These are phyloP conservation scores for Chrysanthemum seticuspe DNA, from an alignment of 129 eudicot species.

Conservation along the genomic window DNA sequence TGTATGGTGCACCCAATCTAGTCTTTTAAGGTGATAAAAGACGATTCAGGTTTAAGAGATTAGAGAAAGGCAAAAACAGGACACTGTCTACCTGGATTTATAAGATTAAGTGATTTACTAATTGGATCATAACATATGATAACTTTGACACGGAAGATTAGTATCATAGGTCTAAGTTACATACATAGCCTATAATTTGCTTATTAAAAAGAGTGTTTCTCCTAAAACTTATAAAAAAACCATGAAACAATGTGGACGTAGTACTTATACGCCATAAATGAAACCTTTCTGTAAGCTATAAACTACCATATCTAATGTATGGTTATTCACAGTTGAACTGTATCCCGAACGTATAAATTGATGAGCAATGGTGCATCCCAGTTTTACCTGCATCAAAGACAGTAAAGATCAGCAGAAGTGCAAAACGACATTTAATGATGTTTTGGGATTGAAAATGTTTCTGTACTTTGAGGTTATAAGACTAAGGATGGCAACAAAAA, in stretches of 20 bases:
- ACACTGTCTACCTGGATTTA: background rate
- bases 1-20: conserved; percentile 3
- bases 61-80: background rate
- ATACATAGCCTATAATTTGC: conserved; percentile 1
- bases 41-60: background rate
- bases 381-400: conserved; percentile 29
- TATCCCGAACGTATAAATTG: conserved; percentile 3
- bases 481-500: no score
- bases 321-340: conserved; percentile 23
- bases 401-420: background rate
- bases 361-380: conserved; percentile 19
- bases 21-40: background rate
- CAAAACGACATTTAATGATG: background rate
- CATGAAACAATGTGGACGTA: conserved; percentile 3
- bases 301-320: conserved; percentile 15
- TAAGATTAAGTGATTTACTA: background rate
- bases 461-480: no score
- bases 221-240: background rate
- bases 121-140: background rate
- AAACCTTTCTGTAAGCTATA: conserved; percentile 16
- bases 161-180: conserved; percentile 15
- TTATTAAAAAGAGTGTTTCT: conserved; percentile 10
- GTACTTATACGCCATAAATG: conserved; percentile 4
- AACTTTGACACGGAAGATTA: conserved; percentile 3
- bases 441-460: background rate